A percentile compares a stretch with the other conserved stretches of the same genome.
Conservation (phyloP, 2,329 filamentous ascomycete genomes). For the Penicillium sp. region DNA sequence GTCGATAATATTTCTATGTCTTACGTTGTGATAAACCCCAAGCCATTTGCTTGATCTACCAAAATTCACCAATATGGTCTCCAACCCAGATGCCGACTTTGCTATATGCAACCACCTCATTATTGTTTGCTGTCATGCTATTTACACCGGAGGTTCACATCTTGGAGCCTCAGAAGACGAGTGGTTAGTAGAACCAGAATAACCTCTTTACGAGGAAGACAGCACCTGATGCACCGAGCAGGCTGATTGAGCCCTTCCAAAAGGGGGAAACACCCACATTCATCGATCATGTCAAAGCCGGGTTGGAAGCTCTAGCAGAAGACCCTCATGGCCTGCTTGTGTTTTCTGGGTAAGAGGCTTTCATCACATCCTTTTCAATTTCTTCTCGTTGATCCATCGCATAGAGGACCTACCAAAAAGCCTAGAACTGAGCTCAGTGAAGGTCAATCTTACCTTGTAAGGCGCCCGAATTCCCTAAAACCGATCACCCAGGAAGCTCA, state of each 20-base stretch:
- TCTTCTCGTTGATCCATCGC: constrained; percentile 20
- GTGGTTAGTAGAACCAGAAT: constrained; percentile 46
- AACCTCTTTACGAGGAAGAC: background rate
- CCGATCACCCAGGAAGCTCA: background rate
- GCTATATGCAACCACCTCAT: constrained; percentile 56
- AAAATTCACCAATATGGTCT: background rate
- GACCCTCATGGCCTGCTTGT: constrained; percentile 56
- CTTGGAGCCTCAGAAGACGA: constrained; percentile 57
- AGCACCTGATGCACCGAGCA: constrained; percentile 22
- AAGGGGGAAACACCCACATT: constrained; percentile 75
- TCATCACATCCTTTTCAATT: background rate
- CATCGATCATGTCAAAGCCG: constrained; percentile 68
- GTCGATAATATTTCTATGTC: background rate
- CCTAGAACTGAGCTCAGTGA: constrained; percentile 57
- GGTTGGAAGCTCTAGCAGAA: constrained; percentile 53
- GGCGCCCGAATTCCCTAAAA: background rate
- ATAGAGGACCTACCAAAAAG: constrained; percentile 61
- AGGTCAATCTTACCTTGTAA: constrained; percentile 60
- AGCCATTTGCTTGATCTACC: background rate
- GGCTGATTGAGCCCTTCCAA: constrained; percentile 75
- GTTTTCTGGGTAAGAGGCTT: constrained; percentile 65
- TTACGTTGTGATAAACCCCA: background rate
- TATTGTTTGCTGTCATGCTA: constrained; percentile 80
- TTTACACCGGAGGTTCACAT: constrained; percentile 63
- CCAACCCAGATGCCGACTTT: background rate